Base-by-base conservation (phyloP, 176 grass and related monocot species). In the Echinochloa phyllopogon region DNA sequence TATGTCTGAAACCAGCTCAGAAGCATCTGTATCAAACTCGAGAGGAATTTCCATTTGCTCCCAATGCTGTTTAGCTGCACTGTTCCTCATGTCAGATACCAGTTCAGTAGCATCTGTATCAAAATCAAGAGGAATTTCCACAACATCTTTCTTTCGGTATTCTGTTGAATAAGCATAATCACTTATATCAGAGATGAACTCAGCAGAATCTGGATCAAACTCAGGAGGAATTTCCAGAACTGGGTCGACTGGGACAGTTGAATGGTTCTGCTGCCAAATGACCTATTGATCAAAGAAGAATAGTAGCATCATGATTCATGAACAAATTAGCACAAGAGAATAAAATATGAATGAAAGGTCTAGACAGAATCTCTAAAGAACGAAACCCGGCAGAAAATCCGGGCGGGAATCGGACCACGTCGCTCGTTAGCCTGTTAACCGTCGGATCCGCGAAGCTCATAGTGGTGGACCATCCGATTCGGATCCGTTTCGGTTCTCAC, bases 101-200 rank as follows among this genome's bases (percentile, higher is more conserved):
- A 92, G 47, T 49, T 90, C 82, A 24, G 42, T 60, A 53, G 37
- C 68, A 53, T 86, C 87, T 83, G 82, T 65, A 79, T 88, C 73
- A 74, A 89, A 88, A 70, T 94, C 77, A 57, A 70, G 53, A 77
- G 78, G 78, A 16, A 80, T 77, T 37, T 88, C 82, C 21, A 29
- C 39, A 58, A 58, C 17, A 76, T 83, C 71, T 57, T 76, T 77
- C 50, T 67, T 76, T 73, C 29, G 69, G 42, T 88, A 81, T 65
- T 86, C 86, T 67, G 78, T 63, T 20, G 74, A 49, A 61, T 84
- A 92, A 82, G 74, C 57, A 61, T 84, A 92, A 82, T 94, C 87
- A 37, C 83, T 92, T 50, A 90, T 77, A 41, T 89, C 74, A 75
- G 87, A 91, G 38, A 87, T 53, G 86, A 97, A 81, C 66, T 94